phyloP scores from a whole-genome alignment of 148 eudicot genomes.

The Diospyros lotus region DNA sequence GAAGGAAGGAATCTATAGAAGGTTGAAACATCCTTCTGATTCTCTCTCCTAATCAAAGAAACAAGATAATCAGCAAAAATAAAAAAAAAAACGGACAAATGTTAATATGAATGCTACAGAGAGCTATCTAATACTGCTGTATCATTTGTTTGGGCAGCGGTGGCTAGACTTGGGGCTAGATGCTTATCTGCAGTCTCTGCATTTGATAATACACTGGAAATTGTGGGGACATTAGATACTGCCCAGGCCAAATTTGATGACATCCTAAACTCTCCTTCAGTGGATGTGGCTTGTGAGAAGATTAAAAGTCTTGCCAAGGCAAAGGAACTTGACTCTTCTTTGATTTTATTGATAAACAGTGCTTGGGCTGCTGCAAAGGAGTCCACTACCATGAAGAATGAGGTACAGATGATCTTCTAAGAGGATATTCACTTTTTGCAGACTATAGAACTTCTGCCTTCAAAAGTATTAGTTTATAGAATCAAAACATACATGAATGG shows the following conservation, averaged over 20 bases:
- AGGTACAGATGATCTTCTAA: conserved; percentile 41
- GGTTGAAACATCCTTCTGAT: neutral
- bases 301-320: conserved; percentile 86
- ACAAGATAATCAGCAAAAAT: neutral
- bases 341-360: conserved; percentile 76
- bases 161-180: conserved; percentile 89
- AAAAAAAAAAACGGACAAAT: neutral
- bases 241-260: conserved; percentile 90
- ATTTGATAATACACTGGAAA: conserved; percentile 80
- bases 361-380: conserved; percentile 97
- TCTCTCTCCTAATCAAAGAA: neutral
- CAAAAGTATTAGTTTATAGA: neutral
- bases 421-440: neutral
- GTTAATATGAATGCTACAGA: neutral
- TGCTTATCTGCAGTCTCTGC: conserved; percentile 96
- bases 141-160: conserved; percentile 39
- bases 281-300: conserved; percentile 89
- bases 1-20: neutral
- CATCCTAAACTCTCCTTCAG: conserved; percentile 77
- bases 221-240: conserved; percentile 68
- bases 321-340: conserved; percentile 91
- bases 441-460: neutral
- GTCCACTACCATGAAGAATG: conserved; percentile 82
- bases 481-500: neutral
- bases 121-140: neutral